phyloP scores from a whole-genome alignment of 768 basidiomycete species.

The Mycena galericulata region DNA sequence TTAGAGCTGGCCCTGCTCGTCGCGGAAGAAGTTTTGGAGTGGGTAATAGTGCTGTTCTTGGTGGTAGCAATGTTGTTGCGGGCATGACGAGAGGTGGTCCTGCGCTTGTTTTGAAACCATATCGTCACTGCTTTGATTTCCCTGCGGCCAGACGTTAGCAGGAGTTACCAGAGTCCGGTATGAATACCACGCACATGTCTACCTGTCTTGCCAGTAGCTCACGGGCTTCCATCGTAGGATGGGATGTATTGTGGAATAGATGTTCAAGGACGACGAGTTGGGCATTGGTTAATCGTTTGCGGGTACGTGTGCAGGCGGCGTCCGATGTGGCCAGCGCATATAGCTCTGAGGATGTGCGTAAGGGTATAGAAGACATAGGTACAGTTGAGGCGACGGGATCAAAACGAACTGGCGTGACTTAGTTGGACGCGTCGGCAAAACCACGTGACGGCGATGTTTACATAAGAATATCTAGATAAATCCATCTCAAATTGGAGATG shows the following conservation, averaged over 20 bases:
- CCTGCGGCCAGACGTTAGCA: constrained; percentile 49
- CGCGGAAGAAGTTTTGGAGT: constrained; percentile 38
- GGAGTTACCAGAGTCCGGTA: constrained; percentile 23
- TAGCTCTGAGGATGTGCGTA: constrained; percentile 7
- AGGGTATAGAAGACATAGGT: no score
- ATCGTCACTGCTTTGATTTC: constrained; percentile 76
- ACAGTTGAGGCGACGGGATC: no score
- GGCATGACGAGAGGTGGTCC: constrained; percentile 55
- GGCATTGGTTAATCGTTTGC: constrained; percentile 72
- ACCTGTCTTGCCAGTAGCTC: constrained; percentile 70
- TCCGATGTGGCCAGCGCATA: constrained; percentile 8
- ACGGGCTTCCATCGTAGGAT: constrained; percentile 79
- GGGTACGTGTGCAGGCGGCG: constrained; percentile 57
- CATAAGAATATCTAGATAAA: no score
- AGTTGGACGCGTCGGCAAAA: background rate
- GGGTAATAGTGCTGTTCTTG: constrained; percentile 43
- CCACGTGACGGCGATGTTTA: constrained; percentile 7
- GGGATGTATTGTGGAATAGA: constrained; percentile 76
- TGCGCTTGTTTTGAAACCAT: constrained; percentile 88
- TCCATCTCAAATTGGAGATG: no score
- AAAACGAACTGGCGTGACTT: no score
- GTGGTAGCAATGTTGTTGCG: constrained; percentile 44
- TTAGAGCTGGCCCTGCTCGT: constrained; percentile 42
- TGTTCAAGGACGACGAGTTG: constrained; percentile 80
- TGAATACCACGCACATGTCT: constrained; percentile 64